These are phyloP conservation scores for Nissolia schottii DNA, from an alignment of 306 rosid species.

Conservation along the genomic window DNA sequence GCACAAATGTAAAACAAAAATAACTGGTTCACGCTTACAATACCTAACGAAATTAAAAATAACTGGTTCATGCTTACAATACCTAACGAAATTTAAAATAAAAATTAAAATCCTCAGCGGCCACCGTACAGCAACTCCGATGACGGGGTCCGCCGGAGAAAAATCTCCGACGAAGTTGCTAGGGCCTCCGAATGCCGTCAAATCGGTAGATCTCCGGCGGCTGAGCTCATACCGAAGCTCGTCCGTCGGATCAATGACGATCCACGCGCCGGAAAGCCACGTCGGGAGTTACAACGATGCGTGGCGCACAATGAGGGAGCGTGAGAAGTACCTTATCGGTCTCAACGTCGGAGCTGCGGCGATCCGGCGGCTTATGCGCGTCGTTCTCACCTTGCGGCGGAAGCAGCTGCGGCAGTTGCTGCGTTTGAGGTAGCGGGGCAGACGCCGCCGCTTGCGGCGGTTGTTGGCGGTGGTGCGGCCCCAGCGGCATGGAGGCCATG, in stretches of 20 bases:
- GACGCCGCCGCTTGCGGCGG: slow-evolving; percentile 34
- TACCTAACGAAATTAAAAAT: neutral
- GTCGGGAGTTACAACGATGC: neutral
- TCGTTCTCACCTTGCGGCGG: slow-evolving; percentile 41
- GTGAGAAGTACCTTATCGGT: slow-evolving; percentile 53
- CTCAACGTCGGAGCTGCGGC: slow-evolving; percentile 52
- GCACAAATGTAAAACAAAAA: neutral
- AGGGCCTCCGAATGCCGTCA: slow-evolving; percentile 21
- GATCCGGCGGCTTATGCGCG: slow-evolving; percentile 34
- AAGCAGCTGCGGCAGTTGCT: slow-evolving; percentile 23
- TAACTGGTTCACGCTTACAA: neutral
- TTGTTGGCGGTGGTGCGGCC: slow-evolving; percentile 57
- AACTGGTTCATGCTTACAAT: neutral
- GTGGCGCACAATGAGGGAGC: slow-evolving; percentile 15
- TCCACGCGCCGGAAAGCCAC: slow-evolving; percentile 29
- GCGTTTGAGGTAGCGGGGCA: too few relatives aligned
- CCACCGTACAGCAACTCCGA: slow-evolving; percentile 18
- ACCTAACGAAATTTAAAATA: neutral
- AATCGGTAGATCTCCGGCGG: slow-evolving; percentile 48
- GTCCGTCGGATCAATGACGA: slow-evolving; percentile 49
- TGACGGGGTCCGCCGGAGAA: slow-evolving; percentile 15
- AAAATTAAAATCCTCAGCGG: neutral
- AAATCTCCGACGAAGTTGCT: slow-evolving; percentile 26
- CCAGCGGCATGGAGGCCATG: slow-evolving; percentile 74
- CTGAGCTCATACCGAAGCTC: slow-evolving; percentile 24